Percentiles rank a stretch among this genome's conserved stretches.
Conservation (phyloP, 805 yeast genomes). For the Metschnikowia gruessii region DNA sequence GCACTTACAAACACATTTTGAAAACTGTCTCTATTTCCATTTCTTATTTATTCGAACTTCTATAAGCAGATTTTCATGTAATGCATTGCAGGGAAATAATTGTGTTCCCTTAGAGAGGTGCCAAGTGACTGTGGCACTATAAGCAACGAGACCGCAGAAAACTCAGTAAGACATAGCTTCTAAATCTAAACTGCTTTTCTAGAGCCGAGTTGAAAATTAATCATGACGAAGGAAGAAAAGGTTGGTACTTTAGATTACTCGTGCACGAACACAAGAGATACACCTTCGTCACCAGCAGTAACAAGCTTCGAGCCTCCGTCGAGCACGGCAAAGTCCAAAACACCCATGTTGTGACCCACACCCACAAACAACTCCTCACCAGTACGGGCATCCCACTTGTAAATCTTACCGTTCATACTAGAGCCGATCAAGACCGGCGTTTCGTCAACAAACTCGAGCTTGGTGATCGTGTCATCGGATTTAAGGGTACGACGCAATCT, state of each 20-base stretch:
- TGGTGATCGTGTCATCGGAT: slow-evolving; percentile 82
- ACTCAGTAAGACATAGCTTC: background rate
- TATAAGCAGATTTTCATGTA: too few species aligned
- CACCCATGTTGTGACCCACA: slow-evolving; percentile 92
- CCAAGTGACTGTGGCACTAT: background rate
- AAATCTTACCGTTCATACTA: slow-evolving; percentile 81
- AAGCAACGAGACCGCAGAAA: background rate
- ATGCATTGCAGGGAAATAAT: background rate
- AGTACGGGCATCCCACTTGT: slow-evolving; percentile 86
- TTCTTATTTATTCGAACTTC: too few species aligned
- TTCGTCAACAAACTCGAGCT: slow-evolving; percentile 59
- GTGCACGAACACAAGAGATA: slow-evolving; percentile 61
- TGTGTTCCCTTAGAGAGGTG: background rate
- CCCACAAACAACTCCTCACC: slow-evolving; percentile 76
- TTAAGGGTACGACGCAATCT: slow-evolving; percentile 68
- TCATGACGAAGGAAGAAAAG: background rate
- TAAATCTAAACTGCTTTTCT: background rate
- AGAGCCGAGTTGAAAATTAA: too few species aligned
- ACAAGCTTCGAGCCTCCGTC: slow-evolving; percentile 66
- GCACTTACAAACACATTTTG: too few species aligned
- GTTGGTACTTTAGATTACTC: slow-evolving; percentile 1
- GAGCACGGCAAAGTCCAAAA: slow-evolving; percentile 75
- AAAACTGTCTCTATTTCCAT: too few species aligned
- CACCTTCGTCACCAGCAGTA: slow-evolving; percentile 98
- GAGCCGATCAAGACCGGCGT: slow-evolving; percentile 64